Conservation (phyloP, 306 rosid genomes). For the Dicorynia guianensis region DNA sequence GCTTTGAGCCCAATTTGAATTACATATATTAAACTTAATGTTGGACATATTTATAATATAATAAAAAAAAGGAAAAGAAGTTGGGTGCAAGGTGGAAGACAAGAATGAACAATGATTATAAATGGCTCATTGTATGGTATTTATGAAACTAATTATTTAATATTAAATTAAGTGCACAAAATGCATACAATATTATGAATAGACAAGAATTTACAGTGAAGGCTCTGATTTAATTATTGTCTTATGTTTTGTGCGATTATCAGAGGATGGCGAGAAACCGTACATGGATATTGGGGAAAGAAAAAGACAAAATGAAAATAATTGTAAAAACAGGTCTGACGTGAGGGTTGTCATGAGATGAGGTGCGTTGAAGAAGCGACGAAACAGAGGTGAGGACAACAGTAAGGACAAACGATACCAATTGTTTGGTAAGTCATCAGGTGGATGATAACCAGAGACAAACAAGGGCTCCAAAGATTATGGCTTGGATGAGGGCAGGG, state of each 20-base stretch:
- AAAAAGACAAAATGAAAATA: neutral
- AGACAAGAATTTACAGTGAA: too few relatives aligned
- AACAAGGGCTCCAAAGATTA: conserved; percentile 9
- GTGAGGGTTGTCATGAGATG: neutral
- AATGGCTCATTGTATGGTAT: too few relatives aligned
- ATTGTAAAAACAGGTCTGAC: neutral
- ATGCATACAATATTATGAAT: too few relatives aligned
- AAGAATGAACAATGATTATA: too few relatives aligned
- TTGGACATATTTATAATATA: too few relatives aligned
- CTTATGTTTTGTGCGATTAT: neutral
- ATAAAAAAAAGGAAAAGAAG: too few relatives aligned
- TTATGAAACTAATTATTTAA: too few relatives aligned
- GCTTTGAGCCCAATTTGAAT: too few relatives aligned
- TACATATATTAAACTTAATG: too few relatives aligned
- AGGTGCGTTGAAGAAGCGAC: neutral
- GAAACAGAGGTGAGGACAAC: neutral
- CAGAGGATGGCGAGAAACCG: neutral
- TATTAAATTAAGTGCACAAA: too few relatives aligned
- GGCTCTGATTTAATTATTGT: neutral
- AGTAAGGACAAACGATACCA: conserved; percentile 5
- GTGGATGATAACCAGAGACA: neutral
- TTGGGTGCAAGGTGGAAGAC: too few relatives aligned
- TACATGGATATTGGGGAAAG: neutral
- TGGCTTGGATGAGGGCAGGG: neutral
- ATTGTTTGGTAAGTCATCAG: conserved; percentile 3